phyloP scores from a whole-genome alignment of 2,329 filamentous ascomycete species.

The Epicoccum nigrum region DNA sequence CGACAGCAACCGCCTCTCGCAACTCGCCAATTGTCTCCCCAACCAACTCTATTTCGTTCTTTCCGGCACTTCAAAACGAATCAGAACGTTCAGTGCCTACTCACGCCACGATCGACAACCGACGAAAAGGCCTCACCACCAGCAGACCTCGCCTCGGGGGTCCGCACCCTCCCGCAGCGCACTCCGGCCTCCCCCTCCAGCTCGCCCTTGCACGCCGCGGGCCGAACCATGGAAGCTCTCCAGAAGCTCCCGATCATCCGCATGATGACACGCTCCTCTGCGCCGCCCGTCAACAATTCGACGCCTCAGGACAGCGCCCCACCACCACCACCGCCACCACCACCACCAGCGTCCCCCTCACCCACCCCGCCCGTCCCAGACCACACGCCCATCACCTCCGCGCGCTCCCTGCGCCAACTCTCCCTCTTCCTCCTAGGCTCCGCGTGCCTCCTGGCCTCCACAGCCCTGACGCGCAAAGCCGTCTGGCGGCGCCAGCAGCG shows the following conservation, averaged over 20 bases:
- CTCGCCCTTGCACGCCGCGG: conserved; percentile 17
- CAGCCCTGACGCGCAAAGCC: conserved; percentile 68
- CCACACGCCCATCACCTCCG: conserved; percentile 48
- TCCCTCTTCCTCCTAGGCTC: conserved; percentile 76
- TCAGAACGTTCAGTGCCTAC: not conserved
- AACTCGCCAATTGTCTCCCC: conserved; percentile 14
- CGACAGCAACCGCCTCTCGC: conserved; percentile 1
- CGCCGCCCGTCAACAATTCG: conserved; percentile 24
- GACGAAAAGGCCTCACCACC: not conserved
- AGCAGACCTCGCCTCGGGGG: conserved; percentile 16
- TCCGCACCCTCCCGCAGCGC: conserved; percentile 27
- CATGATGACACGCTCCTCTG: conserved; percentile 33
- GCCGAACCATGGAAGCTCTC: conserved; percentile 28
- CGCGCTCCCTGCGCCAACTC: conserved; percentile 66
- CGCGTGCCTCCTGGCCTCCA: conserved; percentile 74
- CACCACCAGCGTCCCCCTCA: conserved; percentile 5
- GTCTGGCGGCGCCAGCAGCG: conserved; percentile 67
- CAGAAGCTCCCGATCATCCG: conserved; percentile 28
- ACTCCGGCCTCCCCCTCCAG: too few relatives aligned
- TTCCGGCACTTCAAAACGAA: not conserved
- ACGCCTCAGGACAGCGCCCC: conserved; percentile 3
- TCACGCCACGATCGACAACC: conserved; percentile 1
- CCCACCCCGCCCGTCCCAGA: conserved; percentile 27
- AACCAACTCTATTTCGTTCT: not conserved
- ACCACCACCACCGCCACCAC: conserved; percentile 6